A percentile compares a stretch with the other conserved stretches of the same genome.
Evolutionary conservation across 169 alveolate genomes (phyloP).

Genomic region (Babesia divergens): DNA sequence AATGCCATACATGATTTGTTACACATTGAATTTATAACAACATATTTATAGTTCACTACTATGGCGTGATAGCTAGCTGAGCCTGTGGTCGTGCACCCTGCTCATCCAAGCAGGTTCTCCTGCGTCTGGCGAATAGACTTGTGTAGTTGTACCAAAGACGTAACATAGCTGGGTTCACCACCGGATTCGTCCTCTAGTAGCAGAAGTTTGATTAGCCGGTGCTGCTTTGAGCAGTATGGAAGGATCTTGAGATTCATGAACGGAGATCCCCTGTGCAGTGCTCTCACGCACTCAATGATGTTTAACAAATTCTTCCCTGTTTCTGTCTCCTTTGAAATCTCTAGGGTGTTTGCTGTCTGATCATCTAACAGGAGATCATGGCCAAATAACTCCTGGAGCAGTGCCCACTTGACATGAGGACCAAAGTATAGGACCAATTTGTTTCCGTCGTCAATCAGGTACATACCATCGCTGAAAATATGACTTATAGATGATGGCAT

Average conservation of each 20-base stretch:
- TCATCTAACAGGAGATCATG: conserved; percentile 30
- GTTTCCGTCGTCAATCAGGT: conserved; percentile 76
- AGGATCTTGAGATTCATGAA: conserved; percentile 34
- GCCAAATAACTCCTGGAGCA: conserved; percentile 57
- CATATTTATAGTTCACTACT: no score
- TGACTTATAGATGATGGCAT: conserved; percentile 72
- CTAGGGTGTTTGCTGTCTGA: neutral
- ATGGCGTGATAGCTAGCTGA: neutral
- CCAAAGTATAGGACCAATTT: conserved; percentile 77
- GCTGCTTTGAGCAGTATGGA: conserved; percentile 40
- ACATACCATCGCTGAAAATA: conserved; percentile 78
- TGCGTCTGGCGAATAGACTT: conserved; percentile 17
- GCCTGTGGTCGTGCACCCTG: conserved; percentile 9
- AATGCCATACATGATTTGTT: neutral
- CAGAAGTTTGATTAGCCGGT: conserved; percentile 29
- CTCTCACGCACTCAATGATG: conserved; percentile 34
- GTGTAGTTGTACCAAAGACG: conserved; percentile 37
- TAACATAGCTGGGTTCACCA: conserved; percentile 22
- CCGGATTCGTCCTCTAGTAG: conserved; percentile 54
- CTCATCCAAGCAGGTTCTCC: conserved; percentile 13
- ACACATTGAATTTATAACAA: neutral
- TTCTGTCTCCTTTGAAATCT: conserved; percentile 4
- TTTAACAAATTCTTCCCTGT: conserved; percentile 35
- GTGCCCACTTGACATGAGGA: conserved; percentile 59
- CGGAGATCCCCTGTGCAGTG: conserved; percentile 32